Evolutionary conservation across 768 basidiomycete species (phyloP).

Genomic region (Tulasnella sp.): DNA sequence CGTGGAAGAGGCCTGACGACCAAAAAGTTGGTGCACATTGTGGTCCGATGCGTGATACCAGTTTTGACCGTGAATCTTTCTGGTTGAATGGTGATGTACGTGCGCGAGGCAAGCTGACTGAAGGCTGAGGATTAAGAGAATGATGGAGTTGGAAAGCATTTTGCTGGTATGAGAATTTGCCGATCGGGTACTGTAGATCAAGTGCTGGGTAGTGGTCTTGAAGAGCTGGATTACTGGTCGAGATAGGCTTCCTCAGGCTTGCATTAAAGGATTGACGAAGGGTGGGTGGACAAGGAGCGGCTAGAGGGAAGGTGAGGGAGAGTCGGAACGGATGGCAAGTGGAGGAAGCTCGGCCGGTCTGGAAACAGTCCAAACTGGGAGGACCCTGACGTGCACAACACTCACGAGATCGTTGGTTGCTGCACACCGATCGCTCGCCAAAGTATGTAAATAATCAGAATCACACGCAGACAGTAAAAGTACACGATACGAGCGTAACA

Average conservation of each 20-base stretch:
- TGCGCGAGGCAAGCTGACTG: conserved; percentile 3
- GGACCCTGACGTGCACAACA: neutral
- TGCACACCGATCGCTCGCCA: neutral
- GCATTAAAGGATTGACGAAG: conserved; percentile 6
- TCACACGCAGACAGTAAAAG: neutral
- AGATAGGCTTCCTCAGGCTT: neutral
- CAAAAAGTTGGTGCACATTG: conserved; percentile 32
- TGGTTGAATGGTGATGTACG: neutral
- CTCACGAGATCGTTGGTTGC: neutral
- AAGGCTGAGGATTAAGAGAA: conserved; percentile 10
- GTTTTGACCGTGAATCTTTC: neutral
- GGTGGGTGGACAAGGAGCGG: neutral
- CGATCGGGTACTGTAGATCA: neutral
- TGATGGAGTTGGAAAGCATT: conserved; percentile 9
- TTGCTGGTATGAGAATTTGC: neutral
- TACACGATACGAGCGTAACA: neutral
- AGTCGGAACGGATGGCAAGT: neutral
- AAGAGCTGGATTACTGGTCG: neutral
- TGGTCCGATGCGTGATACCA: conserved; percentile 28
- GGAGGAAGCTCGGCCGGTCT: neutral
- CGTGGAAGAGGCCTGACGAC: neutral
- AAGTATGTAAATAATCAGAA: conserved; percentile 5
- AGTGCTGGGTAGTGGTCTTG: neutral
- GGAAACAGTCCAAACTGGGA: conserved; percentile 5
- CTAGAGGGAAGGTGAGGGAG: neutral